Evolutionary conservation across 2,329 filamentous ascomycete genomes (phyloP).

Genomic region (Stachybotrys echinatus): DNA sequence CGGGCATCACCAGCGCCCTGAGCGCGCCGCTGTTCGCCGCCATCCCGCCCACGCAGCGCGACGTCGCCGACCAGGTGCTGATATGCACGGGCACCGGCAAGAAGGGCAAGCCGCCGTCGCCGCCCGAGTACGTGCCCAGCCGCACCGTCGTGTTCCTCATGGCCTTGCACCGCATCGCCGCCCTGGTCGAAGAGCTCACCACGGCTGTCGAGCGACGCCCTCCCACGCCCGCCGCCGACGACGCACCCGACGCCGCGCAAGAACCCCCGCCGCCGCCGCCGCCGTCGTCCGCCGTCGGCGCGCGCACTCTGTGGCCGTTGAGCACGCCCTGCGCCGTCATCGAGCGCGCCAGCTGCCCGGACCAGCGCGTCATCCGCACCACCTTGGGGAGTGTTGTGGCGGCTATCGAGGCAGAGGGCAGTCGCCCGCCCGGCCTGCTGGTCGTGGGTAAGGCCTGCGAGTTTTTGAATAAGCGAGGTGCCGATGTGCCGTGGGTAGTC

Average conservation of each 20-base stretch:
- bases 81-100: slow-evolving; percentile 96
- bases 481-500: slow-evolving; percentile 67
- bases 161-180: slow-evolving; percentile 80
- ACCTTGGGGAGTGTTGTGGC: slow-evolving; percentile 73
- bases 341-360: slow-evolving; percentile 87
- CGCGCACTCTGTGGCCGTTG: slow-evolving; percentile 58
- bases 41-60: slow-evolving; percentile 83
- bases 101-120: slow-evolving; percentile 77
- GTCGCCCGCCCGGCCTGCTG: slow-evolving; percentile 79
- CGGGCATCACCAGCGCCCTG: slow-evolving; percentile 85
- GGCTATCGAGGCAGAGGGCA: slow-evolving; percentile 85
- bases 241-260: slow-evolving; percentile 7
- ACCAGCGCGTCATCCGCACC: slow-evolving; percentile 88
- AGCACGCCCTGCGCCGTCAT: slow-evolving; percentile 87
- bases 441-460: slow-evolving; percentile 83
- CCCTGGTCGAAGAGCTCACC: slow-evolving; percentile 68
- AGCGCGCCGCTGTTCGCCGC: slow-evolving; percentile 82
- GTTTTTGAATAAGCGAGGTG: slow-evolving; percentile 57
- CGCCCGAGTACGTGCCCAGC: slow-evolving; percentile 69
- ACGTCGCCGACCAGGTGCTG: slow-evolving; percentile 85
- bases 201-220: slow-evolving; percentile 28
- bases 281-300: slow-evolving; percentile 2
- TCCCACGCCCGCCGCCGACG: slow-evolving; percentile 14
- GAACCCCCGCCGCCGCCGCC: slow-evolving; percentile 8
- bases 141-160: slow-evolving; percentile 92